phyloP scores from a whole-genome alignment of 2,329 filamentous ascomycete genomes.

The Botrytis galanthina region DNA sequence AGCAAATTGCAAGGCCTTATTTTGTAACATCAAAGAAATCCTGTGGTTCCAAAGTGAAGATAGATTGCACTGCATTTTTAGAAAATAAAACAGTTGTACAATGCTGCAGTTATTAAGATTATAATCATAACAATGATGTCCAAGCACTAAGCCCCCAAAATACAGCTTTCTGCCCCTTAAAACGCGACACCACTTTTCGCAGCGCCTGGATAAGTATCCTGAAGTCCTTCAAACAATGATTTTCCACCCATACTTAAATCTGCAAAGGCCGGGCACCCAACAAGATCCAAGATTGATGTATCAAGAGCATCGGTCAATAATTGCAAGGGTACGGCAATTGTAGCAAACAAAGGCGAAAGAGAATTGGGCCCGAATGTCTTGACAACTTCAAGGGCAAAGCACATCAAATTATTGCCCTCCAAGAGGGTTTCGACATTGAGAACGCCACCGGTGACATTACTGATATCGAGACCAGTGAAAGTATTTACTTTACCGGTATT shows the following conservation, averaged over 20 bases:
- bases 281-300: neutral
- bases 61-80: neutral
- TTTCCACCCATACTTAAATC: neutral
- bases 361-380: neutral
- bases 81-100: neutral
- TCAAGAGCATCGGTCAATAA: neutral
- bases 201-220: neutral
- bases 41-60: neutral
- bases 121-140: neutral
- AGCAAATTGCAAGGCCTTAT: neutral
- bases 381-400: neutral
- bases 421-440: neutral
- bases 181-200: neutral
- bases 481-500: neutral
- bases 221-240: neutral
- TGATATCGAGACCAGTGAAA: neutral
- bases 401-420: neutral
- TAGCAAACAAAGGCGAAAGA: neutral
- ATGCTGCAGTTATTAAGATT: neutral
- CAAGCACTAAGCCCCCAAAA: neutral
- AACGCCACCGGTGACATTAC: neutral
- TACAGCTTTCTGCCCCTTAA: neutral
- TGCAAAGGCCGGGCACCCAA: neutral
- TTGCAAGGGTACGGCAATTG: neutral
- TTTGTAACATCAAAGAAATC: neutral